Evolutionary conservation across 2,329 filamentous ascomycete genomes (phyloP), one percentile per base, ranked within the genome.

Genomic region (Dactylellina drechsleri): DNA sequence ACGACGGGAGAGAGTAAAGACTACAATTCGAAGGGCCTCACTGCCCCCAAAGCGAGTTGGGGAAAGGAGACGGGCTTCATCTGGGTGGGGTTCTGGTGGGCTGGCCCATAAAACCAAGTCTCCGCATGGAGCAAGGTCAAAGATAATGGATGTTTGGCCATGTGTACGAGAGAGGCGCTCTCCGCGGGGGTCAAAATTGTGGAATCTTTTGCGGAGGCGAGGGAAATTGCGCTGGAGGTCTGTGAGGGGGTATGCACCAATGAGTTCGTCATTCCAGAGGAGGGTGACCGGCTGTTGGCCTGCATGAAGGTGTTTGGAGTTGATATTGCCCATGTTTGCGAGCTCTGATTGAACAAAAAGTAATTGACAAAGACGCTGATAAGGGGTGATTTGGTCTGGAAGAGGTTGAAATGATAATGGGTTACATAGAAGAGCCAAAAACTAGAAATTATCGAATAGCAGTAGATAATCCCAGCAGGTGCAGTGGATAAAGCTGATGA

Each of bases 211-310:
- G 10, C 70, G 70, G 15, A 74, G 70, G 13, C 70, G 70, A 43
- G 61, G 61, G 57, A 74, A 74, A 50, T 67, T 74, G 18, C 70
- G 70, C 26, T 74, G 57, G 4, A 74, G 57, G 15, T 74, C 70
- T 23, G 57, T 41, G 16, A 74, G 50, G 18, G 57, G 36, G 20
- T 62, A 74, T 16, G 70, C 50, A 18, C 70, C 70, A 28, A 74
- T 74, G 28, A 61, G 57, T 20, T 74, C 70, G 43, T 74, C 70
- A 20, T 74, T 74, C 70, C 70, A 74, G 12, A 66, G 50, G 12
- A 74, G 62, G 31, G 61, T 74, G 18, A 74, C 56, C n/a, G 56
- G 40, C 31, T 66, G 56, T 43, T 66, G 61, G 62, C 50, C 50
- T n/a, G 54, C 28, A 43, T 66, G 68, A 23, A 36, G 56, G n/a